These are phyloP conservation scores for Trichosporon ovoides DNA, from an alignment of 1,284 basidiomycete genomes.

Conservation along the genomic window DNA sequence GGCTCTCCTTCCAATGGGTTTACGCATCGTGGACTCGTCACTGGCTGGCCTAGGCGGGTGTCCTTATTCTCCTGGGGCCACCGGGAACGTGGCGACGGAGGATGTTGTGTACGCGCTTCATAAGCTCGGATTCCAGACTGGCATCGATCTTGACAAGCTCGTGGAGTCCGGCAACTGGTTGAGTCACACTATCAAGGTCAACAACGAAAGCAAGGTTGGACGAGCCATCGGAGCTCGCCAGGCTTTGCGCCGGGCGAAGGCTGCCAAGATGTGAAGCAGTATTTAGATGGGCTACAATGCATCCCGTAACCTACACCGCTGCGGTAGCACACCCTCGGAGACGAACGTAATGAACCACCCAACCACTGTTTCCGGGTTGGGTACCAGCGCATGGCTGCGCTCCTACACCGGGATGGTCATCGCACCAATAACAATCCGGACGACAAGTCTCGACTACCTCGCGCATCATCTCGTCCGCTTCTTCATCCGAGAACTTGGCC, in stretches of 20 bases:
- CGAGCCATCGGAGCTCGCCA: conserved; percentile 60
- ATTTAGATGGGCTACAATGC: not conserved
- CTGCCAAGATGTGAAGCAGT: not conserved
- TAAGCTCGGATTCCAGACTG: conserved; percentile 63
- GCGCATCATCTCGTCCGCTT: conserved; percentile 58
- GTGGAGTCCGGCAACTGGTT: conserved; percentile 78
- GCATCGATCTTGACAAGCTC: conserved; percentile 61
- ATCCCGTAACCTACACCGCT: not conserved
- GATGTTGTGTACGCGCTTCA: conserved; percentile 81
- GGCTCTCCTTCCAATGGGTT: conserved; percentile 49
- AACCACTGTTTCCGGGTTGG: not conserved
- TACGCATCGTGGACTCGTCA: conserved; percentile 56
- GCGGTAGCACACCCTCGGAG: conserved; percentile 1
- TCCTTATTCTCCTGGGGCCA: conserved; percentile 90
- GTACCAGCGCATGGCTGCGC: not conserved
- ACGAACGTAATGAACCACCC: not conserved
- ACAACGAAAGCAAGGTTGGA: conserved; percentile 74
- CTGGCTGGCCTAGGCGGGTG: conserved; percentile 88
- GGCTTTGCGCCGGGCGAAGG: conserved; percentile 20
- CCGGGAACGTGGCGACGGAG: conserved; percentile 88
- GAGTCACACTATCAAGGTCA: conserved; percentile 59
- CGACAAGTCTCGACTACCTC: conserved; percentile 60
- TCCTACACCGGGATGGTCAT: conserved; percentile 27
- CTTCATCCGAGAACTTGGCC: conserved; percentile 53
- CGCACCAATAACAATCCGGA: conserved; percentile 54